Evolutionary conservation across 441 rosid genomes (phyloP), one percentile per base, ranked within the genome.

Genomic region (Bocquillonia castaneifolia): DNA sequence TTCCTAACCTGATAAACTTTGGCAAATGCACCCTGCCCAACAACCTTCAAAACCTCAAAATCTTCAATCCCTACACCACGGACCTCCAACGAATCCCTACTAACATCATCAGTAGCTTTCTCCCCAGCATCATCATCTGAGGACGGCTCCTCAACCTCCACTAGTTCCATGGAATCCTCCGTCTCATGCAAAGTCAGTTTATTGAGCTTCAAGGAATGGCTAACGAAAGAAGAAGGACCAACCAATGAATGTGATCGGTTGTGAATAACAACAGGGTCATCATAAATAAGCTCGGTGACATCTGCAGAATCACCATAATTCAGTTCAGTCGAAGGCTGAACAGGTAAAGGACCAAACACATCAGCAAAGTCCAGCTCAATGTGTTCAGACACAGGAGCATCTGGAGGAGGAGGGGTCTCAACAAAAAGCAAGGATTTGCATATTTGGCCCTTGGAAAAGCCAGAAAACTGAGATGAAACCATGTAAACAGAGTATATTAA

Each of bases 1-100:
- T 85, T 86, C 88, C 92, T 88, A 67, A 91, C 98, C 74, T 93
- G 97, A 78, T 75, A 91, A 10, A 93, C 98, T 83, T 85, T 93
- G 56, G 89, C 98, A 80, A 93, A 93, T 67, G 96, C 93, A 74
- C 98, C 98, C 81, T 89, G 86, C 69, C 98, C 98, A 62, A 91
- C 97, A 68, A 93, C 87, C 76, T 87, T 93, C 83, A 93, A 59
- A 81, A 82, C 76, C 81, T 91, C 97, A 81, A 93, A 93, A 74
- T 91, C 95, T 22, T 93, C 95, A 72, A 87, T 82, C 39, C 90
- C 87, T 32, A 89, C 81, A 72, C 82, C 67, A 12, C 60, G 61
- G 62, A 61, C 73, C 67, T 76, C 73, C 45, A n/a, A 40, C 55
- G 66, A 28, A 69, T 66, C 80, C 55, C 64, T 79, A 72, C 76